Evolutionary conservation across 495 filamentous ascomycete genomes (phyloP), one percentile per base, ranked within the genome.

Genomic region (Glonium stellatum): DNA sequence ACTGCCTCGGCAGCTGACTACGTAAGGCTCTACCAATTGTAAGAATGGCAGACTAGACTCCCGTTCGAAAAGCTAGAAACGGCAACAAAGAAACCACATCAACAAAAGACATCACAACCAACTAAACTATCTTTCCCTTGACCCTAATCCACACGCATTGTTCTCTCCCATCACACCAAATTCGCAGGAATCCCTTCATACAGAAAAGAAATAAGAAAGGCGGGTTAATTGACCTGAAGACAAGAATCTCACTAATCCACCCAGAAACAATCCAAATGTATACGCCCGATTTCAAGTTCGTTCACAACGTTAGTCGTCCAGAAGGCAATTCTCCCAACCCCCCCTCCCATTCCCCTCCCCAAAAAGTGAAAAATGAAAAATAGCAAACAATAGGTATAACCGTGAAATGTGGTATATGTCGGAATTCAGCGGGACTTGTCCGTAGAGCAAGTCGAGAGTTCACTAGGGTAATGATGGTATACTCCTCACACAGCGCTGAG

Each of bases 391-490:
- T 44, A 44, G 13, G 18, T 44, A 44, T 44, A 44, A 44, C 13
- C 4, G 13, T 44, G 39, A 44, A 11, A 44, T 13, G 18, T 44
- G 3, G 18, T 44, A 44, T 13, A 44, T 44, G 1, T 44, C 39
- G 13, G 39, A 44, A 44, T 13, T 11, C 39, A 3, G 39, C 13
- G 2, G 18, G 39, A 11, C 39, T 18, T 18, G 18, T 18, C 39
- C 12, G 13, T 13, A 21, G 48, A 51, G 25, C 39, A 54, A 27
- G 27, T n/a, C 18, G 54, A 37, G 31, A 25, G 48, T 55, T 55
- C 61, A 44, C 61, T 55, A 51, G 61, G 61, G 61, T 55, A 55
- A n/a, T 63, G 55, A 44, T 63, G 57, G 31, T 63, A 63, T 55
- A 59, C 46, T 27, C 27, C 35, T 22, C 22, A 34, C 25, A 53